Conservation (phyloP, 495 filamentous ascomycete species). For the Penicillium roqueforti region DNA sequence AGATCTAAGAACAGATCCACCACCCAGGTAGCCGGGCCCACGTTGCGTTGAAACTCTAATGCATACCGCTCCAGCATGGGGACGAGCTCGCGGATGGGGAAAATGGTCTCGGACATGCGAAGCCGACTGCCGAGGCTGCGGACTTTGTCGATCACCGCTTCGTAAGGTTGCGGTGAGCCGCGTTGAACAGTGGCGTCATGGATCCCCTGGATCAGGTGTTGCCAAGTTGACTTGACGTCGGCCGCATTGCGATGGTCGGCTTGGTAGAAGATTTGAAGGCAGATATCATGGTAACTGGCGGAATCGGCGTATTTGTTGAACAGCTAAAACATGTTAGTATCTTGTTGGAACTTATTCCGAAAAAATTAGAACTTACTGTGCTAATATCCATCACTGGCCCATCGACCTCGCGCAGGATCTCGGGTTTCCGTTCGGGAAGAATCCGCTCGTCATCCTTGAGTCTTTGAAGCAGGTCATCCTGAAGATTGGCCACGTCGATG, state of each 20-base stretch:
- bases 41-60: conserved; percentile 62
- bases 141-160: conserved; percentile 68
- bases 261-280: conserved; percentile 80
- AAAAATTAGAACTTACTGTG: conserved; percentile 53
- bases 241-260: conserved; percentile 82
- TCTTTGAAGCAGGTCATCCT: conserved; percentile 83
- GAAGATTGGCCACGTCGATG: conserved; percentile 89
- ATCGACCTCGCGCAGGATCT: conserved; percentile 64
- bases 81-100: conserved; percentile 61
- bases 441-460: conserved; percentile 70
- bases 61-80: conserved; percentile 77
- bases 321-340: conserved; percentile 51
- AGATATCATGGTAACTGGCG: conserved; percentile 86
- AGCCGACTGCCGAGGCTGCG: conserved; percentile 74
- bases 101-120: conserved; percentile 71
- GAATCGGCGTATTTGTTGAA: conserved; percentile 88
- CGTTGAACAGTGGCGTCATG: conserved; percentile 58
- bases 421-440: conserved; percentile 49
- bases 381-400: conserved; percentile 68
- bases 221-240: conserved; percentile 80
- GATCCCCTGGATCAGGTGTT: conserved; percentile 66
- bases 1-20: conserved; percentile 75
- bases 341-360: not conserved
- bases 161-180: conserved; percentile 64
- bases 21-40: conserved; percentile 72